Percentiles rank a stretch among this genome's conserved stretches.
These are phyloP conservation scores for Alternaria infectoria DNA, from an alignment of 2,329 filamentous ascomycete species.

Conservation along the genomic window DNA sequence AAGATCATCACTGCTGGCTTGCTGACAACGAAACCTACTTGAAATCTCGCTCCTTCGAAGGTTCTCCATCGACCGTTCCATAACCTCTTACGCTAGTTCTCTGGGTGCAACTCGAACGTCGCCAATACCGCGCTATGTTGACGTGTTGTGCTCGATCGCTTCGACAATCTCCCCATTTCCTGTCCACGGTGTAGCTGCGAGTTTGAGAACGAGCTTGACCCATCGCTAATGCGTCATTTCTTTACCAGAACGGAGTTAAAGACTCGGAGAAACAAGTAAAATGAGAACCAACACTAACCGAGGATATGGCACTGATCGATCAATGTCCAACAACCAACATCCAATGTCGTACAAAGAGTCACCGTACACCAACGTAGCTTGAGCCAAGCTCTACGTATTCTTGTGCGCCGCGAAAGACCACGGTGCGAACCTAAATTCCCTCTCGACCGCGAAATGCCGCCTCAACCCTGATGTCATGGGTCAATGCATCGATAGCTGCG, in stretches of 20 bases:
- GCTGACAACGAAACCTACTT: not conserved
- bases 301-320: not conserved
- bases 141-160: not conserved
- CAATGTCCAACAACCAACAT: not conserved
- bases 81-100: not conserved
- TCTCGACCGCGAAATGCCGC: not conserved
- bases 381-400: not conserved
- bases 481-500: not conserved
- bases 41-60: rapidly evolving
- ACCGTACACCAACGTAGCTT: not conserved
- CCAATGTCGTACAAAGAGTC: not conserved
- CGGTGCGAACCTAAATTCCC: not conserved
- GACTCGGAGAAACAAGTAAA: not conserved
- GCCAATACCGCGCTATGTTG: not conserved
- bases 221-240: not conserved
- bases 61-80: not conserved
- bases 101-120: not conserved
- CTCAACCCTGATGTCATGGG: not conserved
- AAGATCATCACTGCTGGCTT: not conserved
- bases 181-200: not conserved
- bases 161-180: not conserved
- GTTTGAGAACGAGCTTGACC: not conserved
- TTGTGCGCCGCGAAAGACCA: not conserved
- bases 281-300: not conserved
- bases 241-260: not conserved